A percentile compares a stretch with the other conserved stretches of the same genome.
Evolutionary conservation across 2,329 filamentous ascomycete genomes (phyloP).

Genomic region (Phaeosphaeriaceae sp.): DNA sequence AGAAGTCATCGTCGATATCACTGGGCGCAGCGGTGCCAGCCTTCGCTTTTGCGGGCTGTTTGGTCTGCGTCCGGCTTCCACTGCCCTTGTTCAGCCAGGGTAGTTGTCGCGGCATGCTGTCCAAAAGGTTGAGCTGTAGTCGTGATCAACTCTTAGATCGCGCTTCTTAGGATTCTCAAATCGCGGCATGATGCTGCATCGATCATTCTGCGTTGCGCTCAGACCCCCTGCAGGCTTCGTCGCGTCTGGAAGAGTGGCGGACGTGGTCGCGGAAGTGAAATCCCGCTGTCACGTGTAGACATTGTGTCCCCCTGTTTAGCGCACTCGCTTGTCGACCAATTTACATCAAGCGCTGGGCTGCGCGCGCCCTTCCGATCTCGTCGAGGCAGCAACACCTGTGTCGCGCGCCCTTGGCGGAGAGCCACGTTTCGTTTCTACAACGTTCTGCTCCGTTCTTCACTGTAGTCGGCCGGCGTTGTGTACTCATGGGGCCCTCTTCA

Average conservation of each 20-base stretch:
- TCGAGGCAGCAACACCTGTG: slow-evolving; percentile 18
- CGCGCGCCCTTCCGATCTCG: slow-evolving; percentile 35
- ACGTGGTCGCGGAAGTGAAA: slow-evolving; percentile 25
- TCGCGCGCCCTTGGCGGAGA: slow-evolving; percentile 18
- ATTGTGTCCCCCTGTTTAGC: slow-evolving; percentile 20
- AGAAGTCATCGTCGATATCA: slow-evolving; percentile 37
- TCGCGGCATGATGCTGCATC: slow-evolving; percentile 2
- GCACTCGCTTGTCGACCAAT: slow-evolving; percentile 22
- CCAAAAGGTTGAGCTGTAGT: slow-evolving; percentile 1
- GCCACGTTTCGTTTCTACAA: slow-evolving; percentile 40
- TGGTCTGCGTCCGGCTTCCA: slow-evolving; percentile 25
- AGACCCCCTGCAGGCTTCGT: not conserved
- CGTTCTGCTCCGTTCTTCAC: slow-evolving; percentile 38
- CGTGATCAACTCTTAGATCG: not conserved
- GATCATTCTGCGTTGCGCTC: not conserved
- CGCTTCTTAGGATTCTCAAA: not conserved
- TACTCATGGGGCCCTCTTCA: slow-evolving; percentile 34
- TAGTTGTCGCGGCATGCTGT: slow-evolving; percentile 60
- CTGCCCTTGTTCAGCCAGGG: slow-evolving; percentile 57
- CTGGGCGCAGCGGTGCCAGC: slow-evolving; percentile 13
- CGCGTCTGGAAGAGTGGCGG: slow-evolving; percentile 10
- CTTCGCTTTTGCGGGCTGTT: slow-evolving; percentile 16
- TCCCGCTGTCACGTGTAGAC: slow-evolving; percentile 30
- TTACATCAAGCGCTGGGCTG: slow-evolving; percentile 11
- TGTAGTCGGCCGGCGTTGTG: slow-evolving; percentile 21